Percentiles rank a stretch among this genome's conserved stretches.
Conservation (phyloP, 176 grass and related monocot species). For the Echinochloa phyllopogon region DNA sequence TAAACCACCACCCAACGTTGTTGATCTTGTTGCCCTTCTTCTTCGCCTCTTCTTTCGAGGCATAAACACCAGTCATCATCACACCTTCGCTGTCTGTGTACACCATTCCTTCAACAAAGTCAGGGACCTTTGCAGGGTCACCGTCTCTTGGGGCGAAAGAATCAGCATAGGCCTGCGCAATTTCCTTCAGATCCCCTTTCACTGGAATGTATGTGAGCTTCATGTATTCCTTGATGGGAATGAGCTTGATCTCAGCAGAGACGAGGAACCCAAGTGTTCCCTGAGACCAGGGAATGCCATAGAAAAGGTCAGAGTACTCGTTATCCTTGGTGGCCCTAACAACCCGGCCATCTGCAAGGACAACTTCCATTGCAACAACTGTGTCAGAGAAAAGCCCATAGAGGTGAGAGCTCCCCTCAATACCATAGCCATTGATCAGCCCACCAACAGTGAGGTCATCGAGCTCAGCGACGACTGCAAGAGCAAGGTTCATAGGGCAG, state of each 20-base stretch:
- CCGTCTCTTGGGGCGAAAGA: slow-evolving; percentile 82
- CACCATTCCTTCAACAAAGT: slow-evolving; percentile 94
- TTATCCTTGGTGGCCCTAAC: slow-evolving; percentile 95
- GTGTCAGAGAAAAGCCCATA: slow-evolving; percentile 96
- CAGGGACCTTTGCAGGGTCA: slow-evolving; percentile 79
- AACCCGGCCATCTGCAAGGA: slow-evolving; percentile 76
- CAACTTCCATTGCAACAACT: slow-evolving; percentile 77
- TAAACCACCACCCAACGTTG: slow-evolving; percentile 89
- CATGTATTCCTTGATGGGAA: slow-evolving; percentile 95
- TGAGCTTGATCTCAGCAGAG: slow-evolving; percentile 90
- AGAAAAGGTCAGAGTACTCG: slow-evolving; percentile 92
- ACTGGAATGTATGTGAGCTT: slow-evolving; percentile 72
- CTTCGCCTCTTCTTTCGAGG: slow-evolving; percentile 94
- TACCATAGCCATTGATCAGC: slow-evolving; percentile 90
- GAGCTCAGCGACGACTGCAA: slow-evolving; percentile 83
- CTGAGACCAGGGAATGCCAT: slow-evolving; percentile 90
- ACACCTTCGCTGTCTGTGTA: slow-evolving; percentile 74
- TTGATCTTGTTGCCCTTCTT: slow-evolving; percentile 96
- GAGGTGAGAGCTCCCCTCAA: slow-evolving; percentile 93
- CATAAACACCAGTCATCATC: slow-evolving; percentile 91
- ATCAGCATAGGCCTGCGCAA: slow-evolving; percentile 76
- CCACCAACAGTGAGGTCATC: slow-evolving; percentile 96
- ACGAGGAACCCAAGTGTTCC: slow-evolving; percentile 89
- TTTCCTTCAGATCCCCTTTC: slow-evolving; percentile 61
- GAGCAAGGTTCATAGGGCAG: slow-evolving; percentile 81